These are phyloP conservation scores for Bodo saltans DNA, from an alignment of 78 protist species.

Conservation along the genomic window DNA sequence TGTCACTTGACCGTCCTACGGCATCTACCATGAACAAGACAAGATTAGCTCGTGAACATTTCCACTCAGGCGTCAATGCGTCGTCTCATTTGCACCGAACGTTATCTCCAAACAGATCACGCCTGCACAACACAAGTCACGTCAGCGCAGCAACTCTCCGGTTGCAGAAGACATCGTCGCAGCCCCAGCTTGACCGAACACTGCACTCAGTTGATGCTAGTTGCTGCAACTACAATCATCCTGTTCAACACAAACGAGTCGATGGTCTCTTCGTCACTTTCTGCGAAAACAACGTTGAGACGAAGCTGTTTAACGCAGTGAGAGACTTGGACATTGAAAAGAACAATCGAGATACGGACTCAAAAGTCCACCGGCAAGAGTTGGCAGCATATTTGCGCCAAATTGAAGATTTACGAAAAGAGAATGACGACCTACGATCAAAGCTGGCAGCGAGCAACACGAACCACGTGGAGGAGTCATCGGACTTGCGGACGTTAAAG, in stretches of 20 bases:
- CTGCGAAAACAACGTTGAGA: background rate
- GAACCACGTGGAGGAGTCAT: background rate
- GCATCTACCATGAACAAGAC: too few species aligned
- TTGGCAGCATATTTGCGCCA: background rate
- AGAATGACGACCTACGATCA: background rate
- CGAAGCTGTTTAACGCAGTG: background rate
- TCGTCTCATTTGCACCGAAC: too few species aligned
- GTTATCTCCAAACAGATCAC: background rate
- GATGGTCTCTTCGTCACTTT: background rate
- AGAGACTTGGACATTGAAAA: background rate
- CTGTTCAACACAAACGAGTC: background rate
- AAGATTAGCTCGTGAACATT: too few species aligned
- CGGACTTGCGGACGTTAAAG: background rate
- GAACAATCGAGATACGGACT: background rate
- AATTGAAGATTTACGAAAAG: background rate
- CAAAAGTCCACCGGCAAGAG: background rate
- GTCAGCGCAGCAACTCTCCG: background rate
- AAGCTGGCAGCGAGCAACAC: background rate
- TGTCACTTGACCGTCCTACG: too few species aligned
- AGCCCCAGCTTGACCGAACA: background rate
- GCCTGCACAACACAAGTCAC: background rate
- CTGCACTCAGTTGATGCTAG: background rate
- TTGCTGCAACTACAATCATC: background rate
- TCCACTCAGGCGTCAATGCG: too few species aligned
- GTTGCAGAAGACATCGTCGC: too few species aligned